Evolutionary conservation across 192 early-diverging fungal species (phyloP), one percentile per base, ranked within the genome.

Genomic region (Dissophora ornata): DNA sequence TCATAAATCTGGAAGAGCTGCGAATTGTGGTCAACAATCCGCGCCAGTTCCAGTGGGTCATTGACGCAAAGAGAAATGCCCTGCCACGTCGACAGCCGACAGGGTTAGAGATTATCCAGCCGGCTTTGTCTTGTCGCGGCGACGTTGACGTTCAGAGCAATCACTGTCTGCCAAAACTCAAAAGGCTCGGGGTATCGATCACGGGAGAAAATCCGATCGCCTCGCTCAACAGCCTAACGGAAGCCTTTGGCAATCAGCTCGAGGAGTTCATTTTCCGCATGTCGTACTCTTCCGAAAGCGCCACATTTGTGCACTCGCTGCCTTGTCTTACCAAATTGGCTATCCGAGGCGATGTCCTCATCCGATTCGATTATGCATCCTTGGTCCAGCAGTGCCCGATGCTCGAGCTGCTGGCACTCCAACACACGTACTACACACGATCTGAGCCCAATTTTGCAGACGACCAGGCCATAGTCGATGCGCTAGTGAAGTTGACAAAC

Each of bases 181-280:
- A 51, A 21, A 51, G 12, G 16, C 47, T 68, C 25, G 56, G 55
- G 5, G 15, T 33, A 28, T n/a, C 26, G 22, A 30, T 13, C 22
- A 7, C 7, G 21, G 4, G 13, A 0, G 21, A 15, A 12, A 22
- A 34, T 5, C 11, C 8, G 3, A 2, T 42, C 7, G 24, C 7
- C 1, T 15, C 26, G 12, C 12, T 58, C 1, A 26, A 40, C 18
- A 42, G 4, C 10, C 11, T 40, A 16, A 44, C 25, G 1, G 55
- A 57, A 28, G 66, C 55, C 3, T 52, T 68, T 48, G 46, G 47
- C 4, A 34, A 68, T 16, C 66, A 68, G 25, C 46, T 68, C 13
- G 55, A 58, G 24, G 66, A 68, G 38, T 24, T 68, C 18, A 36
- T 58, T 16, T 12, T 68, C 6, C 32, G 34, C 9, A 16, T 16